A percentile compares a stretch with the other conserved stretches of the same genome.
Conservation (phyloP, 306 rosid genomes). For the Cicer judaicum region DNA sequence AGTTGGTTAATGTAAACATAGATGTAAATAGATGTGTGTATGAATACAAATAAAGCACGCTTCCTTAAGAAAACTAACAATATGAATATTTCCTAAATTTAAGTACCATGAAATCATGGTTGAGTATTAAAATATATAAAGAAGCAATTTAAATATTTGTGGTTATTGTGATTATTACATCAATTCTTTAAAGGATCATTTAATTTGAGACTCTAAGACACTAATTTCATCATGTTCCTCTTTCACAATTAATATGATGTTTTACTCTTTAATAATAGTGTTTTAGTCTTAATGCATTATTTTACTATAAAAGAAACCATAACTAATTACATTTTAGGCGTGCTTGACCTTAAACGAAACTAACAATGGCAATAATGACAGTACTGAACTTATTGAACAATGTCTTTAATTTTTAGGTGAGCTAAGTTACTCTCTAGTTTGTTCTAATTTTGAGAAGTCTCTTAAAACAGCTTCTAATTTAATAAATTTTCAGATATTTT, state of each 20-base stretch:
- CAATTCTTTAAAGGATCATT: not conserved
- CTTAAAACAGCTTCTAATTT: no score
- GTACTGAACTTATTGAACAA: no score
- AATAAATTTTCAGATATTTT: no score
- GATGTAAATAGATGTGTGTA: not conserved
- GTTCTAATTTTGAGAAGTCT: no score
- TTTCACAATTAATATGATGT: not conserved
- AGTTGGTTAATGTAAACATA: not conserved
- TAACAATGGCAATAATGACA: no score
- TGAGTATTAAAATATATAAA: not conserved
- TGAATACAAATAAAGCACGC: not conserved
- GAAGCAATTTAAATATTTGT: not conserved
- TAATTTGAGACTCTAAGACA: not conserved
- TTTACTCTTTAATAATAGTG: no score
- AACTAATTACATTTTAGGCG: no score
- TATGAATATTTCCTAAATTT: not conserved
- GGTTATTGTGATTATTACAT: not conserved
- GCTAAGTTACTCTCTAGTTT: no score
- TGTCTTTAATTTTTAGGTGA: no score
- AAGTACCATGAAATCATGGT: conserved; percentile 4
- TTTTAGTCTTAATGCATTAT: no score
- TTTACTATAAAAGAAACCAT: no score
- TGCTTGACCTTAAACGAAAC: no score
- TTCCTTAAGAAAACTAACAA: not conserved
- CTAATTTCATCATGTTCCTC: not conserved